Conservation (phyloP, 2,329 filamentous ascomycete genomes). For the Claviceps sp. region DNA sequence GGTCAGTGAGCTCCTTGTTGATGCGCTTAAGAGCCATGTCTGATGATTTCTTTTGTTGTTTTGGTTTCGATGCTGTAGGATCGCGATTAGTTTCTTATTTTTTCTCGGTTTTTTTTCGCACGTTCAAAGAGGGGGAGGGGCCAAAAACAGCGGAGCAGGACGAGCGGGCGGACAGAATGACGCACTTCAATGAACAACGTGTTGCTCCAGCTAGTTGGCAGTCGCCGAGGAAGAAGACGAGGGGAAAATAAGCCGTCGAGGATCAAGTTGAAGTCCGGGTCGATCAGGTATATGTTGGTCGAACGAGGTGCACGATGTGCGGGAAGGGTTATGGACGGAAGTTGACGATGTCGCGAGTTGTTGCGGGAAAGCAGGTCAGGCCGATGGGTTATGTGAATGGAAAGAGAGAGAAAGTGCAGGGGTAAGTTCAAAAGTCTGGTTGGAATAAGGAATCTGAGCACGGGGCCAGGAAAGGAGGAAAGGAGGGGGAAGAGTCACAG, state of each 20-base stretch:
- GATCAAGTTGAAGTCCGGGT: neutral
- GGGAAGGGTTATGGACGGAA: neutral
- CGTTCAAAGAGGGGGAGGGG: conserved; percentile 1
- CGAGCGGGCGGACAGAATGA: conserved; percentile 9
- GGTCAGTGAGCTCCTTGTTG: conserved; percentile 85
- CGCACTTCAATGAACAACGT: conserved; percentile 15
- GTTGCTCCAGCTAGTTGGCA: conserved; percentile 3
- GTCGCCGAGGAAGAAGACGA: conserved; percentile 6
- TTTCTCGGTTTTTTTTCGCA: neutral
- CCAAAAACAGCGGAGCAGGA: conserved; percentile 1
- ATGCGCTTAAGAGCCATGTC: conserved; percentile 82
- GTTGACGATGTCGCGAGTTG: neutral
- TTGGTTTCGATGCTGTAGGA: conserved; percentile 11
- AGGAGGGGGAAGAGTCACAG: neutral
- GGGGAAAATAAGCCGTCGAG: conserved; percentile 1
- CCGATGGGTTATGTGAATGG: conserved; percentile 4
- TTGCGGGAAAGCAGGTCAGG: conserved; percentile 1
- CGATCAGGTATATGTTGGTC: neutral
- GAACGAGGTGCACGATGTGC: conserved; percentile 2
- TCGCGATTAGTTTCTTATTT: conserved; percentile 12
- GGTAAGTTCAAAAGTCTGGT: neutral
- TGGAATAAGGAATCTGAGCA: conserved; percentile 3
- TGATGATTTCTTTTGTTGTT: conserved; percentile 21
- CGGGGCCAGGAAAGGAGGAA: neutral
- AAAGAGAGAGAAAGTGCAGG: conserved; percentile 6